Evolutionary conservation across 176 grass and related monocot species (phyloP).

Genomic region (Leersia perrieri): DNA sequence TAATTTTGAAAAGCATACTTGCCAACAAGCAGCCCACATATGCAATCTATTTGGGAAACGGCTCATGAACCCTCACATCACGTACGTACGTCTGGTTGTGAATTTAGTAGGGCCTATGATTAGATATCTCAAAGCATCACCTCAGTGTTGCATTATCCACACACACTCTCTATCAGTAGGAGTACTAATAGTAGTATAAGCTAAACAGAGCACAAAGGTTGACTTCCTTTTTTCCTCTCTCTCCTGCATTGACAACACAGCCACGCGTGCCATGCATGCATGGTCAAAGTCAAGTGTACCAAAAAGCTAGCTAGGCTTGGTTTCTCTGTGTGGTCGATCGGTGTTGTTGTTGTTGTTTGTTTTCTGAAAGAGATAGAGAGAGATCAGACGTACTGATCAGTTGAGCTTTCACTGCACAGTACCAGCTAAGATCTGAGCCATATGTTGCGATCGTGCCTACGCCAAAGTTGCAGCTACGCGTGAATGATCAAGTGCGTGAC

Average conservation of each 20-base stretch:
- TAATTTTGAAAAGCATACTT: not conserved
- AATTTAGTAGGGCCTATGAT: slow-evolving; percentile 33
- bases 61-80: not conserved
- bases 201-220: not conserved
- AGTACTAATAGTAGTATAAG: too few relatives aligned
- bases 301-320: not conserved
- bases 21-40: not conserved
- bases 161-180: too few relatives aligned
- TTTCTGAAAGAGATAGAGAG: not conserved
- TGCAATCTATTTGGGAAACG: slow-evolving; percentile 32
- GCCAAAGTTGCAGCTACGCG: not conserved
- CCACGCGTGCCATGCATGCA: not conserved
- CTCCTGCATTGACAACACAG: not conserved
- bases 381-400: not conserved
- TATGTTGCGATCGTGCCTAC: not conserved
- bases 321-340: not conserved
- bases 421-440: not conserved
- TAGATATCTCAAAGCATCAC: slow-evolving; percentile 32
- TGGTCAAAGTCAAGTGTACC: not conserved
- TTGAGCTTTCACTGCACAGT: not conserved
- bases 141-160: not conserved
- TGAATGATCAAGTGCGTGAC: not conserved
- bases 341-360: not conserved
- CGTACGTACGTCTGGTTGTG: slow-evolving; percentile 1
- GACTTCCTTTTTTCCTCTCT: not conserved